Evolutionary conservation across 2,329 filamentous ascomycete genomes (phyloP), one percentile per base, ranked within the genome.

Genomic region (Aspergillus sp.): DNA sequence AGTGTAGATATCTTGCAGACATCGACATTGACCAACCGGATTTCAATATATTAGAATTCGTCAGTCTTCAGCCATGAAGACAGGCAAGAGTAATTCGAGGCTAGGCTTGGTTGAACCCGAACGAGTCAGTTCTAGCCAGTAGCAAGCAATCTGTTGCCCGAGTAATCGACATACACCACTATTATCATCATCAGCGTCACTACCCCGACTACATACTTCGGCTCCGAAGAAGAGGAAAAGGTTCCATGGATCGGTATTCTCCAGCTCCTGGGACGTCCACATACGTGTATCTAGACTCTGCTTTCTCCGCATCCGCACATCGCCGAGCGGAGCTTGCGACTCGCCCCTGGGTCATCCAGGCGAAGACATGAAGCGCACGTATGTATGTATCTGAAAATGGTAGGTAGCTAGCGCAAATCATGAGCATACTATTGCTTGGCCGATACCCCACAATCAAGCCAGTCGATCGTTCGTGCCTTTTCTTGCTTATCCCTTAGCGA

Each of bases 381-480:
- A 50, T 50, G 47, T 50, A 50, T 15, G 47, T 32, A 30, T 32
- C 47, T 50, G 13, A 13, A 50, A 50, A 17, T 10, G 25, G 47
- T 42, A 42, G 27, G 21, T 21, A 32, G 23, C 44, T 44, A 47
- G 42, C 13, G 42, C 53, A 25, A 15, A 55, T 55, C 53, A 36
- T 30, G 25, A 30, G 5, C 17, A 54, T n/a, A 47, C 11, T 19
- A 47, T 32, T 44, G 41, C 42, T 54, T 44, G 42, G 11, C 30
- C 17, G 17, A 21, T 42, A 52, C 48, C 48, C 38, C 48, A 53
- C 48, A 52, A 44, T n/a, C 30, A 38, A 47, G 48, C 19, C 49
- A 53, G 56, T 58, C 13, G 55, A 52, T 57, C 55, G 27, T 38
- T 42, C 53, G 25, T 47, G 27, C 15, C 53, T 36, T 21, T 30